Evolutionary conservation across 495 filamentous ascomycete genomes (phyloP).

Genomic region (Penicillium goetzii): DNA sequence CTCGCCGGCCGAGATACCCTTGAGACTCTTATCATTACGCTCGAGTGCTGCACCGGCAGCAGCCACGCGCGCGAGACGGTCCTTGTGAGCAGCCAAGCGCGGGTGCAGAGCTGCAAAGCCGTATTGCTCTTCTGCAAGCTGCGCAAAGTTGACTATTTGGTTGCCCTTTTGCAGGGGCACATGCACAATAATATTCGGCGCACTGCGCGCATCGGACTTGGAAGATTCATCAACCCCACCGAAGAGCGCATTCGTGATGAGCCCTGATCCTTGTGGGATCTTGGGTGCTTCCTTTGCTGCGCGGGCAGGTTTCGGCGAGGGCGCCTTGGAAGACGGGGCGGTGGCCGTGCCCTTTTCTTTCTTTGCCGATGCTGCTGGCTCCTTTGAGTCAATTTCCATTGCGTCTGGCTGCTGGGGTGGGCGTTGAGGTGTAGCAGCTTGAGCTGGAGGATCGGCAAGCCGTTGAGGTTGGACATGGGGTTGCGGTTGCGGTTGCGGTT

Average conservation of each 20-base stretch:
- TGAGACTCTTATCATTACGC: constrained; percentile 55
- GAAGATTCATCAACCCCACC: constrained; percentile 52
- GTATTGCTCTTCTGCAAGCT: constrained; percentile 88
- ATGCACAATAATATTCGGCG: constrained; percentile 82
- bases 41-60: constrained; percentile 83
- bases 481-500: constrained; percentile 27
- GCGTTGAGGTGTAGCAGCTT: constrained; percentile 28
- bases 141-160: constrained; percentile 93
- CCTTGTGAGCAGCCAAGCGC: constrained; percentile 80
- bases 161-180: constrained; percentile 79
- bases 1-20: constrained; percentile 65
- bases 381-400: constrained; percentile 47
- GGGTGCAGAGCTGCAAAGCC: constrained; percentile 94
- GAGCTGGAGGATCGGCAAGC: constrained; percentile 17
- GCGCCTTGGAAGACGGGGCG: constrained; percentile 58
- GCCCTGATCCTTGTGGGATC: constrained; percentile 67
- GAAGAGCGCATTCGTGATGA: constrained; percentile 66
- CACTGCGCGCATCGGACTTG: constrained; percentile 52
- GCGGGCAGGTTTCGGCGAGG: constrained; percentile 61
- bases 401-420: constrained; percentile 24
- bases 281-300: constrained; percentile 57
- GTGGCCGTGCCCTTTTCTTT: constrained; percentile 49
- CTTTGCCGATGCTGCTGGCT: constrained; percentile 32
- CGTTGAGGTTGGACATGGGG: constrained; percentile 25
- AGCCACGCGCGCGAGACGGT: constrained; percentile 78